Conservation (phyloP, 768 basidiomycete species). For the Strobilomyces confusus region DNA sequence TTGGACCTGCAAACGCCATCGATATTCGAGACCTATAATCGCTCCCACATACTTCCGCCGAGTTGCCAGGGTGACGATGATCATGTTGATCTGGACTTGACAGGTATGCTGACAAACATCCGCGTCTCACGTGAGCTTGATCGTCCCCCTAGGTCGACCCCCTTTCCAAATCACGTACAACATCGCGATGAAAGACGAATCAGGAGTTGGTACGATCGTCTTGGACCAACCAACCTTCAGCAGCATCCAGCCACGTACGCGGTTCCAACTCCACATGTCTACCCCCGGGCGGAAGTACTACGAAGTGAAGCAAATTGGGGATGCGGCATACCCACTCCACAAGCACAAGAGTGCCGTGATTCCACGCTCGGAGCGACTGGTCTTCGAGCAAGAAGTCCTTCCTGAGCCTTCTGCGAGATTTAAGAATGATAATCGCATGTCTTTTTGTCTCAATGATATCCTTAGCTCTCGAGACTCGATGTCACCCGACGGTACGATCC, state of each 20-base stretch:
- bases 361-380: conserved; percentile 61
- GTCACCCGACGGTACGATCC: conserved; percentile 51
- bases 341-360: conserved; percentile 60
- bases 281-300: conserved; percentile 81
- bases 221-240: conserved; percentile 78
- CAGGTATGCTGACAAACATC: conserved; percentile 42
- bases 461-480: conserved; percentile 51
- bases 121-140: not conserved
- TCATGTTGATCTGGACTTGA: conserved; percentile 80
- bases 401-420: conserved; percentile 80
- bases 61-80: conserved; percentile 81
- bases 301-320: conserved; percentile 85
- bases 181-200: conserved; percentile 64
- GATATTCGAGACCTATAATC: conserved; percentile 58
- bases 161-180: conserved; percentile 94
- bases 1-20: conserved; percentile 58
- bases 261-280: conserved; percentile 78
- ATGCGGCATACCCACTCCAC: conserved; percentile 76
- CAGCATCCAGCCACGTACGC: conserved; percentile 75
- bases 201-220: conserved; percentile 65
- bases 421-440: conserved; percentile 57
- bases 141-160: conserved; percentile 57
- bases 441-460: conserved; percentile 72
- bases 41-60: conserved; percentile 68
- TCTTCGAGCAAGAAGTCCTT: conserved; percentile 85